Evolutionary conservation across 495 filamentous ascomycete species (phyloP).

Genomic region (Neurospora sp.): DNA sequence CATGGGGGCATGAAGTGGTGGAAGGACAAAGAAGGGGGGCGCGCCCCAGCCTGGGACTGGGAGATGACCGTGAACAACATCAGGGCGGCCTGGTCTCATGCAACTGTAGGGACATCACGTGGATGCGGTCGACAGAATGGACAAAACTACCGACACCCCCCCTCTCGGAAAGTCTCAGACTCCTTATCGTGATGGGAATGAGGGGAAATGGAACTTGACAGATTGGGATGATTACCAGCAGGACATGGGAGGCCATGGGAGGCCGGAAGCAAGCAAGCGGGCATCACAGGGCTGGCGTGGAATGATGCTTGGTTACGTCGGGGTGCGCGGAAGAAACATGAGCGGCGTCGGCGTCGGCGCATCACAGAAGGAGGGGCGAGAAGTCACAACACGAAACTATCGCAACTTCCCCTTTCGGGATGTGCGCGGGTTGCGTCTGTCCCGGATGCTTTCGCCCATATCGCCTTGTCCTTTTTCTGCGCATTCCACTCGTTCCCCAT

Average conservation of each 20-base stretch:
- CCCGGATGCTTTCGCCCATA: neutral
- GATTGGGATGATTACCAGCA: neutral
- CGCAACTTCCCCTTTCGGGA: slow-evolving; percentile 5
- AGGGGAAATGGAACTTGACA: neutral
- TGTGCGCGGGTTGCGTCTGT: neutral
- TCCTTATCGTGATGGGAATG: neutral
- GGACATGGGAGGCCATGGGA: neutral
- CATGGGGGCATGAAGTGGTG: neutral
- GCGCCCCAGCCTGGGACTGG: neutral
- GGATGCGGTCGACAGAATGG: neutral
- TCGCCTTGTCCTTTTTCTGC: neutral
- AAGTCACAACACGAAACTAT: neutral
- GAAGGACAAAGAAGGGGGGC: neutral
- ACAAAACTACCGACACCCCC: neutral
- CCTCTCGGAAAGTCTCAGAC: neutral
- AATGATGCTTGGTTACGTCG: neutral
- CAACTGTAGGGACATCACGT: neutral
- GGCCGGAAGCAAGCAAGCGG: neutral
- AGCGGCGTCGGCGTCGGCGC: neutral
- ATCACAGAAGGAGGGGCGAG: neutral
- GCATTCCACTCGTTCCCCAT: neutral
- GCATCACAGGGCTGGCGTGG: neutral
- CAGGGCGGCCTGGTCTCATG: neutral
- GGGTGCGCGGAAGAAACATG: neutral
- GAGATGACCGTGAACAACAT: neutral